A percentile compares a stretch with the other conserved stretches of the same genome.
Evolutionary conservation across 169 alveolate genomes (phyloP).

Genomic region (Blepharisma undulans): DNA sequence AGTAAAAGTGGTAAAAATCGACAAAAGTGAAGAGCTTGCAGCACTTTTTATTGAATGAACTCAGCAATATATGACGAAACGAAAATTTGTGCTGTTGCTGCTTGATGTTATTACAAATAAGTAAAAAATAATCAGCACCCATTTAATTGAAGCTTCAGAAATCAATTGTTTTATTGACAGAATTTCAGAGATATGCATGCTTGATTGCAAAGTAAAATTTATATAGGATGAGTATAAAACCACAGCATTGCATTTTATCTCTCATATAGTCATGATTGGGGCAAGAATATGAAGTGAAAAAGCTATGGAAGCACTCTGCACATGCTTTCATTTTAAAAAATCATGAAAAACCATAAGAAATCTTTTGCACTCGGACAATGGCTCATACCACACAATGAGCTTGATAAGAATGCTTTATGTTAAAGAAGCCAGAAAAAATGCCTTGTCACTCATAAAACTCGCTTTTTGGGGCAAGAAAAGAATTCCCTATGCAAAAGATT

Average conservation of each 20-base stretch:
- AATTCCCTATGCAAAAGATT: background rate
- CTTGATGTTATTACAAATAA: background rate
- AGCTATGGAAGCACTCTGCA: background rate
- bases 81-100: background rate
- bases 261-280: background rate
- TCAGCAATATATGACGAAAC: background rate
- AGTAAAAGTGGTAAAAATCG: background rate
- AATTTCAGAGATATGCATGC: background rate
- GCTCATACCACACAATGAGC: background rate
- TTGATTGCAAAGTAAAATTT: background rate
- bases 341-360: background rate
- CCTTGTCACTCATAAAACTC: background rate
- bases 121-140: background rate
- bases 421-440: background rate
- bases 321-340: background rate
- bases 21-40: background rate
- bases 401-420: background rate
- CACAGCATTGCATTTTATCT: background rate
- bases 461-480: background rate
- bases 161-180: background rate
- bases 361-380: background rate
- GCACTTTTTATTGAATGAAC: background rate
- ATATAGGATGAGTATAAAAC: background rate
- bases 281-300: background rate
- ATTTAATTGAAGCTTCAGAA: background rate